phyloP scores from a whole-genome alignment of 768 basidiomycete genomes.

The Termitomyces sp. region DNA sequence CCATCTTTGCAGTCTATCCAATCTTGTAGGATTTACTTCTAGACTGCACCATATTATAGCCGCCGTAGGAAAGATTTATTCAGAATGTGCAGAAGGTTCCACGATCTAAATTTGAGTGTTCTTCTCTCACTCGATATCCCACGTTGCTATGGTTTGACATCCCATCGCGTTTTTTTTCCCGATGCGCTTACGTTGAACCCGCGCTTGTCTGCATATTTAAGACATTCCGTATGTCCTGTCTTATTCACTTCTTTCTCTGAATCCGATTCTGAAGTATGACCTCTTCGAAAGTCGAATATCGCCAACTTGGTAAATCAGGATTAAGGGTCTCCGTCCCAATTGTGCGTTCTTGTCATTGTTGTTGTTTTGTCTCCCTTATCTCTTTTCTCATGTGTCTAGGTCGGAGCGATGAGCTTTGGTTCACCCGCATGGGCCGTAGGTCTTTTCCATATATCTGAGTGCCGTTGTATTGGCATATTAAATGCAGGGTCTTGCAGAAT shows the following conservation, averaged over 20 bases:
- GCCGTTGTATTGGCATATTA: slow-evolving; percentile 15
- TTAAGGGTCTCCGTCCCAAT: slow-evolving; percentile 12
- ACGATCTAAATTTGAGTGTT: too few relatives aligned
- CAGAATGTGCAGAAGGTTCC: too few relatives aligned
- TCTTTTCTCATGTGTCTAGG: not conserved
- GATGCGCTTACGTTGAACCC: too few relatives aligned
- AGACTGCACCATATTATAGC: too few relatives aligned
- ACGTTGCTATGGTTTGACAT: too few relatives aligned
- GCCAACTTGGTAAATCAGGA: slow-evolving; percentile 10
- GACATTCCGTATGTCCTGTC: too few relatives aligned
- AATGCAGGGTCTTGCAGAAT: slow-evolving; percentile 12
- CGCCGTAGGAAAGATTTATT: too few relatives aligned
- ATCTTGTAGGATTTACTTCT: too few relatives aligned
- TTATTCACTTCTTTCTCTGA: not conserved
- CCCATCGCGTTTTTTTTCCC: too few relatives aligned
- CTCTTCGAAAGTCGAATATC: slow-evolving; percentile 9
- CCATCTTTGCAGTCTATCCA: too few relatives aligned
- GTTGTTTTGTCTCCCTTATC: not conserved
- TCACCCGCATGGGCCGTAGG: slow-evolving; percentile 10
- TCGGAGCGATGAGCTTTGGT: slow-evolving; percentile 14
- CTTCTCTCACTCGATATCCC: too few relatives aligned
- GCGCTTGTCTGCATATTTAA: not conserved
- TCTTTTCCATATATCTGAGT: not conserved
- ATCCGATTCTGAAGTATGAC: not conserved
- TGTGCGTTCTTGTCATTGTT: not conserved